These are phyloP conservation scores for Pseudogymnoascus sp. DNA, from an alignment of 2,329 filamentous ascomycete species.

Conservation along the genomic window DNA sequence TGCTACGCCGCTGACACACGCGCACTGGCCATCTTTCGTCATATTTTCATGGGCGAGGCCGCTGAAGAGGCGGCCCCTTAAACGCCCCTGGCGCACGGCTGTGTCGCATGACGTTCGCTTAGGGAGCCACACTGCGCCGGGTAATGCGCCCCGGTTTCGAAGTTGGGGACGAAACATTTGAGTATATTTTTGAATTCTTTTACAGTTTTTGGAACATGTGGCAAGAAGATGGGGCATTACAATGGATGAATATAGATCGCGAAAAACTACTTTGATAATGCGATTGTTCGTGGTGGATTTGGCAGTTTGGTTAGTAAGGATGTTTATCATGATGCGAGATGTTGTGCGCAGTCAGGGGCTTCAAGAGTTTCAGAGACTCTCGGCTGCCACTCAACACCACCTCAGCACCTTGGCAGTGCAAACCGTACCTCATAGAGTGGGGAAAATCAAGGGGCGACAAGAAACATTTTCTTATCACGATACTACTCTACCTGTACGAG, in stretches of 20 bases:
- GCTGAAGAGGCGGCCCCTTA: slow-evolving; percentile 4
- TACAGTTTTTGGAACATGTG: background rate
- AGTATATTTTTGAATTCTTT: background rate
- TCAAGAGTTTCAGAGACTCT: background rate
- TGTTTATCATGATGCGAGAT: background rate
- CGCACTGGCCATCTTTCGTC: background rate
- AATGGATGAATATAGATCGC: background rate
- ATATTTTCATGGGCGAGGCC: slow-evolving; percentile 3
- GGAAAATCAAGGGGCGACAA: background rate
- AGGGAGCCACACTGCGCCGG: background rate
- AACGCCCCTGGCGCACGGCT: slow-evolving; percentile 8
- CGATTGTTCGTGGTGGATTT: background rate
- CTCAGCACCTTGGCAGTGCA: background rate
- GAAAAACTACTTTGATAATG: background rate
- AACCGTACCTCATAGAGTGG: slow-evolving; percentile 1
- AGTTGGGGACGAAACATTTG: background rate
- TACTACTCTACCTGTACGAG: background rate
- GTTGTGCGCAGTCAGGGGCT: background rate
- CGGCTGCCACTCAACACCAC: background rate
- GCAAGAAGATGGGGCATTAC: background rate
- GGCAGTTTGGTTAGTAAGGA: background rate
- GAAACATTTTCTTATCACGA: slow-evolving; percentile 5
- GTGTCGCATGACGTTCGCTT: slow-evolving; percentile 3
- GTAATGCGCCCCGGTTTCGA: slow-evolving; percentile 8
- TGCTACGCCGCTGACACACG: slow-evolving; percentile 9